Evolutionary conservation across 1,139 yeast species (phyloP), one percentile per base, ranked within the genome.

Genomic region (Yamadazyma atmosphaerica): DNA sequence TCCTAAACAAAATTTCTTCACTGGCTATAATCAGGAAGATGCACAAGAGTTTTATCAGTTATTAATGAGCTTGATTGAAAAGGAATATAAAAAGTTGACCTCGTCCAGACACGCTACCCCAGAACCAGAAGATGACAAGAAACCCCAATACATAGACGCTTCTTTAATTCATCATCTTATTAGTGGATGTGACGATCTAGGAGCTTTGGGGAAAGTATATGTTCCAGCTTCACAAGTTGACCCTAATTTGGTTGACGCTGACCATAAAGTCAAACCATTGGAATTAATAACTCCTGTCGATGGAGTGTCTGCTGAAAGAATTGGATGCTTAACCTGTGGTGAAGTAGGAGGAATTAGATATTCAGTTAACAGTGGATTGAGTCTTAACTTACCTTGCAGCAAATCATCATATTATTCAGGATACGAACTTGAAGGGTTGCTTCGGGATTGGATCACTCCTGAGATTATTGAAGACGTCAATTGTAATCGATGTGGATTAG

Each of bases 11-110:
- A 82, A 83, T 55, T 74, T 88, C 46, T 81, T 88, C 53, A 63
- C 81, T 34, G 92, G 96, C 1, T 86, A 87, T 54, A 88, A 86
- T 52, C 97, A 88, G 61, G 96, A 88, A 60, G 97, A 88, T 61
- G 96, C 96, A 0, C 96, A 89, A 61, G 97, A 88, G 58, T 88
- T 88, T 53, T 88, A 88, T 63, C 96, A 88, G 58, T 77, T 86
- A 45, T 76, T 88, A 4, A 72, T 88, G 72, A 72, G 77, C 32
- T 77, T 85, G 38, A 66, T 88, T 36, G 97, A 88, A 57, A 76
- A 74, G 37, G 95, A 88, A 45, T 69, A 63, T 49, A 70, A 68
- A 41, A 56, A 51, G 19, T 44, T 49, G 30, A 37, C 45, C 12
- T 16, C 32, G 24, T 38, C 41, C 6, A 35, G 38, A 14, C 12